Base-by-base conservation (phyloP, 768 basidiomycete genomes). In the Suillus plorans region DNA sequence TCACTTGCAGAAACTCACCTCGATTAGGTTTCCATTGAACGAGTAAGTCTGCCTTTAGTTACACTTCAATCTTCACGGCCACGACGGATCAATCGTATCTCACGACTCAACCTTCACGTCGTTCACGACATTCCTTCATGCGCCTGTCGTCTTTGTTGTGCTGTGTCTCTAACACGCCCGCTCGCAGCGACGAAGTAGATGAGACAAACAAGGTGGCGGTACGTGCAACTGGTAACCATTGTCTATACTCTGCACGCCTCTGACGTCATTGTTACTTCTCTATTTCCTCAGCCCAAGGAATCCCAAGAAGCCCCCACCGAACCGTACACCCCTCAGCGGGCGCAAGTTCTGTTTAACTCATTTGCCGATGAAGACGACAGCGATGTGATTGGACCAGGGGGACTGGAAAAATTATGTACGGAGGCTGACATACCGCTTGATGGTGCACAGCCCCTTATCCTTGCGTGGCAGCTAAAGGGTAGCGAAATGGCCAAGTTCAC, bases 381-480 rank as follows among this genome's bases (percentile, higher is more conserved):
- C 14, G 69, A 74, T 42, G 78, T 84, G 52, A 92, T 95, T 69
- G 89, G 87, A 1, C 84, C 89, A 1, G 90, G 87, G 64, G 91
- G 91, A 2, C 86, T 94, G 67, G 87, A 89, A 74, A 80, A 77
- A 61, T 76, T 95, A 36, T 95, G 90, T 76, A 81, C 68, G 31
- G 90, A 93, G 66, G 85, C 88, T 14, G 78, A 84, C n/a, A 83
- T 94, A 55, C 80, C 90, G 0, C 78, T 95, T 74, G 92, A 94
- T 22, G 90, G 91, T 37, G 80, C 88, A 7, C 76, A 86, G 66
- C 89, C 91, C 22, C 79, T 94, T 61, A 80, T 94, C 20, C 78
- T 94, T 16, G 85, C 90, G 28, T 94, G 92, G 92, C 88, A 90
- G 69, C 74, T 91, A 63, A 79, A 83, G 55, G 83, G 89, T 12